These are phyloP conservation scores for Pythium apleroticum DNA, from an alignment of 352 stramenopile genomes.

Conservation along the genomic window DNA sequence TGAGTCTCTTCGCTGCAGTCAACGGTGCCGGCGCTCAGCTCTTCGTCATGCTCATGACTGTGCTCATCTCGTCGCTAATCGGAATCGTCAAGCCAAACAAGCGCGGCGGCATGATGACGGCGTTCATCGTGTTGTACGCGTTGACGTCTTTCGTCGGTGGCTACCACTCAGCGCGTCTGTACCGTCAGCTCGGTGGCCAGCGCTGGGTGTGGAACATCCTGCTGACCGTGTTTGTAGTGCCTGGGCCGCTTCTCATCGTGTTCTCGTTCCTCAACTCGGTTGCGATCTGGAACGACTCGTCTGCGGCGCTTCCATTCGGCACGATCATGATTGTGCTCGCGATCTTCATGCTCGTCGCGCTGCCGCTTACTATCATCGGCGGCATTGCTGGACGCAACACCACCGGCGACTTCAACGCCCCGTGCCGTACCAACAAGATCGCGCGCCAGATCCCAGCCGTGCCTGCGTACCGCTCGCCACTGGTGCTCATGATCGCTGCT, in stretches of 20 bases:
- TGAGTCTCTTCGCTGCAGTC: slow-evolving; percentile 91
- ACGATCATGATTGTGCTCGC: slow-evolving; percentile 95
- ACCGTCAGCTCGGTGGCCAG: slow-evolving; percentile 93
- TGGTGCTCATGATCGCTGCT: slow-evolving; percentile 90
- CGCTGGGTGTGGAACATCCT: slow-evolving; percentile 96
- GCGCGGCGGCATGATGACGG: slow-evolving; percentile 91
- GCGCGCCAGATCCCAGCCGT: slow-evolving; percentile 92
- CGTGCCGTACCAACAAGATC: slow-evolving; percentile 96
- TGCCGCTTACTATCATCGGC: slow-evolving; percentile 94
- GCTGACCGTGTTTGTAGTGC: slow-evolving; percentile 90
- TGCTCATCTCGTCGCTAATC: slow-evolving; percentile 91
- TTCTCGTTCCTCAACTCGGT: slow-evolving; percentile 96
- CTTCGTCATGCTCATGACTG: slow-evolving; percentile 89
- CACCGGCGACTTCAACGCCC: slow-evolving; percentile 88
- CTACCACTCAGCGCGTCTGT: slow-evolving; percentile 92
- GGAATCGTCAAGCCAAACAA: slow-evolving; percentile 93
- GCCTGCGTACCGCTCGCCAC: slow-evolving; percentile 85
- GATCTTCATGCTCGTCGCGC: slow-evolving; percentile 91
- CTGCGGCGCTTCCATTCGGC: slow-evolving; percentile 93
- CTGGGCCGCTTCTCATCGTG: slow-evolving; percentile 86
- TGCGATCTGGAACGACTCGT: slow-evolving; percentile 94
- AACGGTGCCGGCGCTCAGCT: slow-evolving; percentile 94
- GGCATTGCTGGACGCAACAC: slow-evolving; percentile 95
- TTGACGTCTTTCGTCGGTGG: slow-evolving; percentile 93
- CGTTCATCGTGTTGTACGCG: slow-evolving; percentile 94